phyloP scores from a whole-genome alignment of 345 rosid genomes.

The Eucalyptus curtisii region DNA sequence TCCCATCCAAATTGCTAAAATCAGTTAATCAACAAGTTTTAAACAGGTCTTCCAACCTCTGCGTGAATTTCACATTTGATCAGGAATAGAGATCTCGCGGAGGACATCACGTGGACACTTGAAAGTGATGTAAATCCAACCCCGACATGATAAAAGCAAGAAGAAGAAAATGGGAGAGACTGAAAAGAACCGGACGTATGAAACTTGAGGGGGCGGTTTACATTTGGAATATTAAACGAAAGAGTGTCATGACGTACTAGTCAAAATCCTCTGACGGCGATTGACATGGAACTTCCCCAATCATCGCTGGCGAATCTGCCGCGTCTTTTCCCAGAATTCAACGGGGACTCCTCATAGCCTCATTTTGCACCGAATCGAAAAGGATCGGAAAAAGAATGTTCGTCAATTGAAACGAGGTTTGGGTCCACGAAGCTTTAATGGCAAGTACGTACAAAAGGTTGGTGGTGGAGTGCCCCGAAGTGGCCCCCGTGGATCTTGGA shows the following conservation, averaged over 20 bases:
- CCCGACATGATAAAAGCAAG: neutral
- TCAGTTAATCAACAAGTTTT: too few relatives aligned
- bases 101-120: too few relatives aligned
- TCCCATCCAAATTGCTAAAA: neutral
- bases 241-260: neutral
- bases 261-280: neutral
- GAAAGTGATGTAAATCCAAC: neutral
- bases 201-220: neutral
- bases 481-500: neutral
- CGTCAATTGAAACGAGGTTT: rapidly evolving
- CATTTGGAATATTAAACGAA: neutral
- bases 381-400: neutral
- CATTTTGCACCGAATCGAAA: neutral
- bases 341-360: neutral
- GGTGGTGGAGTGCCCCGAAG: neutral
- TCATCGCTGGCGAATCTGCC: neutral
- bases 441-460: neutral
- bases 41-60: neutral
- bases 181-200: neutral
- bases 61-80: neutral
- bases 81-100: neutral
- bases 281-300: neutral
- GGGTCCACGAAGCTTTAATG: neutral
- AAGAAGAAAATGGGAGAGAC: neutral
- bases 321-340: neutral